Evolutionary conservation across 768 basidiomycete genomes (phyloP).

Genomic region (Leccinum barrowsii): DNA sequence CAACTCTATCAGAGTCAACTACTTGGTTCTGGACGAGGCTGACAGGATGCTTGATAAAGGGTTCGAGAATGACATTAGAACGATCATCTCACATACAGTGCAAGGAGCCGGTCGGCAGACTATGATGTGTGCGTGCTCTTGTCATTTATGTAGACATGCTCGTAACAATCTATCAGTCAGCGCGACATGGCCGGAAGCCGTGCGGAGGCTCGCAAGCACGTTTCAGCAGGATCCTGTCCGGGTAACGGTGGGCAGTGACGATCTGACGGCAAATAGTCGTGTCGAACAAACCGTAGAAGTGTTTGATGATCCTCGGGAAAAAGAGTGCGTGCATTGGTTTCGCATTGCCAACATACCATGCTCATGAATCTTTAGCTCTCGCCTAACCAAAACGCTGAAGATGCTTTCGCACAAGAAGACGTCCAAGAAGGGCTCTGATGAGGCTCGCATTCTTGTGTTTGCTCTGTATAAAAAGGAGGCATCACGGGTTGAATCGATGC

Average conservation of each 20-base stretch:
- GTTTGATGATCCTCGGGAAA: slow-evolving; percentile 77
- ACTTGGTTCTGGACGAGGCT: slow-evolving; percentile 95
- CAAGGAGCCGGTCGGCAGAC: slow-evolving; percentile 75
- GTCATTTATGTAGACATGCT: background rate
- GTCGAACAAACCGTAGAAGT: slow-evolving; percentile 95
- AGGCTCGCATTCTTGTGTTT: slow-evolving; percentile 83
- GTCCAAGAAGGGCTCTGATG: slow-evolving; percentile 43
- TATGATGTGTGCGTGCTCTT: slow-evolving; percentile 76
- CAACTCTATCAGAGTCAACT: slow-evolving; percentile 63
- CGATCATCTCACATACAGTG: slow-evolving; percentile 76
- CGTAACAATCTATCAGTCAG: slow-evolving; percentile 56
- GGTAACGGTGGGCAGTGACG: slow-evolving; percentile 94
- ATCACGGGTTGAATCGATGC: slow-evolving; percentile 78
- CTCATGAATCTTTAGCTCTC: slow-evolving; percentile 40
- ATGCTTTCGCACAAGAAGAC: slow-evolving; percentile 59
- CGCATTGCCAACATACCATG: background rate
- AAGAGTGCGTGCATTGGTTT: slow-evolving; percentile 61
- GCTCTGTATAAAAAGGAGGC: slow-evolving; percentile 98
- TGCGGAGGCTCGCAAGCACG: slow-evolving; percentile 81
- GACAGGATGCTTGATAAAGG: slow-evolving; percentile 98
- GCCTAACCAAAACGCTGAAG: slow-evolving; percentile 55
- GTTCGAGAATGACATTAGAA: slow-evolving; percentile 95
- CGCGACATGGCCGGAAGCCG: slow-evolving; percentile 97
- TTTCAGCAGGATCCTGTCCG: slow-evolving; percentile 84
- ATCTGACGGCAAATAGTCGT: slow-evolving; percentile 88